Evolutionary conservation across 495 filamentous ascomycete species (phyloP).

Genomic region (Tuber calosporum): DNA sequence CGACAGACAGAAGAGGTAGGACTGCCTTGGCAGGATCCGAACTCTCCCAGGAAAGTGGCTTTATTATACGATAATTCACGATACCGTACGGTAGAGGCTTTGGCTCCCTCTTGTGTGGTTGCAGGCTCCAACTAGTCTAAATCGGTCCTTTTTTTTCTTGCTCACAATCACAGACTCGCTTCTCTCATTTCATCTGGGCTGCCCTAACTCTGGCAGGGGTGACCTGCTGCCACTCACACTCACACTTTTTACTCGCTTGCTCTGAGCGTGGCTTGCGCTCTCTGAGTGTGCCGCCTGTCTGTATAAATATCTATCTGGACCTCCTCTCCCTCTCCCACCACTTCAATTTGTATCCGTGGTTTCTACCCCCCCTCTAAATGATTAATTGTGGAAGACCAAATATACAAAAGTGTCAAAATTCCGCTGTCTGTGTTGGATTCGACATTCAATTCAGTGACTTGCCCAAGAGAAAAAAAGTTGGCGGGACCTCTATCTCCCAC

Average conservation of each 20-base stretch:
- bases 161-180: neutral
- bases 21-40: neutral
- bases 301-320: constrained; percentile 3
- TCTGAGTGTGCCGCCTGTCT: neutral
- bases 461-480: neutral
- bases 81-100: no score
- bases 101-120: neutral
- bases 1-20: neutral
- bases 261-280: neutral
- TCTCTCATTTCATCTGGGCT: neutral
- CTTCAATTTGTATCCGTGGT: neutral
- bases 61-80: neutral
- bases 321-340: constrained; percentile 2
- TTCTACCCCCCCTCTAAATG: neutral
- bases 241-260: neutral
- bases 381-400: constrained; percentile 3
- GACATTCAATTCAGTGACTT: constrained; percentile 2
- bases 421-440: neutral
- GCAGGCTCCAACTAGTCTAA: neutral
- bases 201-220: neutral
- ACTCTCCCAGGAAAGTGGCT: neutral
- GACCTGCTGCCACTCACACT: neutral
- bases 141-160: neutral
- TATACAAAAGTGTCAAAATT: constrained; percentile 4
- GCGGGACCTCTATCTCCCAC: neutral